These are phyloP conservation scores for Phyllostachys edulis DNA, from an alignment of 176 grass and related monocot genomes.

Conservation along the genomic window DNA sequence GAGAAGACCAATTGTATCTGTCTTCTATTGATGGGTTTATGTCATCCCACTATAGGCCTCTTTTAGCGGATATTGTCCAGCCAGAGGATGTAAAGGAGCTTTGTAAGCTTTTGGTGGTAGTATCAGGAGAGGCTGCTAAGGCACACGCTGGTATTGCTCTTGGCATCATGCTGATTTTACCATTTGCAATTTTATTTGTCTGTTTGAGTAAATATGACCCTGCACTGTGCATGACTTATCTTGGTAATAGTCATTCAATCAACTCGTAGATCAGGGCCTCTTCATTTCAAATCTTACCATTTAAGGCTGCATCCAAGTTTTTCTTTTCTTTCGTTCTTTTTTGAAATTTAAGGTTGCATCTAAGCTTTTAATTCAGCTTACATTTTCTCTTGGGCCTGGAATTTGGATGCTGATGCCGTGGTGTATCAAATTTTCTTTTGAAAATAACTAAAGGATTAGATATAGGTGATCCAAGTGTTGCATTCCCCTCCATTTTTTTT, in stretches of 20 bases:
- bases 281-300: slow-evolving; percentile 12
- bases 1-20: slow-evolving; percentile 4
- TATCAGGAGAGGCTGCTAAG: slow-evolving; percentile 66
- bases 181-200: slow-evolving; percentile 18
- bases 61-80: slow-evolving; percentile 91
- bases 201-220: slow-evolving; percentile 10
- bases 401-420: slow-evolving; percentile 27
- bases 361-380: background rate
- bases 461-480: background rate
- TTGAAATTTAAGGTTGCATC: background rate
- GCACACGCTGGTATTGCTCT: slow-evolving; percentile 60
- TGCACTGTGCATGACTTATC: slow-evolving; percentile 11
- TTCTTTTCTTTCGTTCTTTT: background rate
- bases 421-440: slow-evolving; percentile 1
- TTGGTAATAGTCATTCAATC: slow-evolving; percentile 11
- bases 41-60: slow-evolving; percentile 62
- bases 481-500: background rate
- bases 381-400: slow-evolving; percentile 16
- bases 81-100: slow-evolving; percentile 75
- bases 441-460: background rate
- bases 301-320: background rate
- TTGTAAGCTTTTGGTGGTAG: slow-evolving; percentile 79
- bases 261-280: slow-evolving; percentile 21
- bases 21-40: slow-evolving; percentile 42
- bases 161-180: slow-evolving; percentile 5